Conservation (phyloP, 2,329 filamentous ascomycete species). For the Claviceps citrina region DNA sequence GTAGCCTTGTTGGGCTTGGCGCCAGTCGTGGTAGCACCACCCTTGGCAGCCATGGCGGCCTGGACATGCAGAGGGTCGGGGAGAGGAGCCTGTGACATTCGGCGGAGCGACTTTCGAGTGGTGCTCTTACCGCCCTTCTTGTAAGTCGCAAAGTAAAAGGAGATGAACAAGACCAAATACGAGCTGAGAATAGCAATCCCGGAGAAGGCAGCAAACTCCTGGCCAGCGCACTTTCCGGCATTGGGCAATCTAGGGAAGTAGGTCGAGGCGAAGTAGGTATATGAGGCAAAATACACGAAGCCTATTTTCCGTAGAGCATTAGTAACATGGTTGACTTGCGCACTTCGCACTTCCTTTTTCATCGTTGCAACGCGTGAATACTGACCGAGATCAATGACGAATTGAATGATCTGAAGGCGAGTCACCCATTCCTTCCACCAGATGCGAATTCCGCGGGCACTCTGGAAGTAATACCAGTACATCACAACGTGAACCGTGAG, state of each 20-base stretch:
- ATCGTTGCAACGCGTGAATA: slow-evolving; percentile 5
- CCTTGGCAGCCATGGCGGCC: slow-evolving; percentile 35
- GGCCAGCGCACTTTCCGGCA: slow-evolving; percentile 72
- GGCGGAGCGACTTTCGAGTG: slow-evolving; percentile 60
- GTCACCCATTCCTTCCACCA: slow-evolving; percentile 99
- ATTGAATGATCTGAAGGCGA: slow-evolving; percentile 90
- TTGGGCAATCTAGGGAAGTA: slow-evolving; percentile 82
- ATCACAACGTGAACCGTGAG: slow-evolving; percentile 91
- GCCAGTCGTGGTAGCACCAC: slow-evolving; percentile 37
- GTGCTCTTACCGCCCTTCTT: slow-evolving; percentile 71
- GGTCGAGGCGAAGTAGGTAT: slow-evolving; percentile 88
- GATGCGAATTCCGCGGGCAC: slow-evolving; percentile 82
- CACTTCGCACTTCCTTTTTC: too few species aligned
- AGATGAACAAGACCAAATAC: slow-evolving; percentile 96
- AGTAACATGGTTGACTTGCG: background rate
- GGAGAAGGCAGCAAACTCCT: slow-evolving; percentile 89
- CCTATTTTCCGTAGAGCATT: slow-evolving; percentile 35
- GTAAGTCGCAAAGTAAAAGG: slow-evolving; percentile 96
- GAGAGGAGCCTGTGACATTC: slow-evolving; percentile 50
- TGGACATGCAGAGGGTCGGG: slow-evolving; percentile 70
- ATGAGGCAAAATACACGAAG: slow-evolving; percentile 98
- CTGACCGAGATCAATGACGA: slow-evolving; percentile 89
- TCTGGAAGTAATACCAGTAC: slow-evolving; percentile 99
- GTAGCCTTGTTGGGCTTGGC: slow-evolving; percentile 43
- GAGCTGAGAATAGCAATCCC: slow-evolving; percentile 86